Evolutionary conservation across 2,329 filamentous ascomycete species (phyloP).

Genomic region (Cladosporium velox): DNA sequence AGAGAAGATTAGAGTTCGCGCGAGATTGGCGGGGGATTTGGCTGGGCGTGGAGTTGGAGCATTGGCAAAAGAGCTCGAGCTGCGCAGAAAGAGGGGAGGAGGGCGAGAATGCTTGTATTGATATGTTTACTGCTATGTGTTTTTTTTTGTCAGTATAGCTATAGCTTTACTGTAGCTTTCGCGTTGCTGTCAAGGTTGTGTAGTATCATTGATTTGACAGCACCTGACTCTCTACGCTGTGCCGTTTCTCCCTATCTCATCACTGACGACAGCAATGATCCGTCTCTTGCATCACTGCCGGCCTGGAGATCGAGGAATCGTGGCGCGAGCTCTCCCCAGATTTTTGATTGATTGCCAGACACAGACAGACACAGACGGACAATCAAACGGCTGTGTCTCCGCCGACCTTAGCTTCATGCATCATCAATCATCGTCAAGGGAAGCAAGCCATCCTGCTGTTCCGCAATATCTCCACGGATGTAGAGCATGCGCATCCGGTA

Average conservation of each 20-base stretch:
- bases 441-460: background rate
- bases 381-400: conserved; percentile 2
- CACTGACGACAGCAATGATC: conserved; percentile 2
- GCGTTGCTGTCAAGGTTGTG: background rate
- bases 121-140: background rate
- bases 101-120: background rate
- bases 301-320: background rate
- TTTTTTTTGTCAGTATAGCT: background rate
- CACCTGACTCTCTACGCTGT: background rate
- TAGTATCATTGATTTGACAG: background rate
- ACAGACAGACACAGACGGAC: background rate
- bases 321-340: conserved; percentile 20
- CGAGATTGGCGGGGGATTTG: conserved; percentile 15
- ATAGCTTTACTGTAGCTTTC: conserved; percentile 2
- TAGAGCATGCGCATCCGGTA: background rate
- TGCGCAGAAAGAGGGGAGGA: background rate
- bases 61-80: conserved; percentile 1
- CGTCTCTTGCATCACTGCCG: conserved; percentile 11
- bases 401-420: background rate
- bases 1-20: conserved; percentile 1
- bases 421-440: background rate
- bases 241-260: no score
- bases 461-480: conserved; percentile 8
- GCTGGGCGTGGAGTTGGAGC: conserved; percentile 17
- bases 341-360: background rate